Percentiles rank a stretch among this genome's conserved stretches.
phyloP scores from a whole-genome alignment of 2,329 filamentous ascomycete species.

The Cladosporium austrohemisphaericum region DNA sequence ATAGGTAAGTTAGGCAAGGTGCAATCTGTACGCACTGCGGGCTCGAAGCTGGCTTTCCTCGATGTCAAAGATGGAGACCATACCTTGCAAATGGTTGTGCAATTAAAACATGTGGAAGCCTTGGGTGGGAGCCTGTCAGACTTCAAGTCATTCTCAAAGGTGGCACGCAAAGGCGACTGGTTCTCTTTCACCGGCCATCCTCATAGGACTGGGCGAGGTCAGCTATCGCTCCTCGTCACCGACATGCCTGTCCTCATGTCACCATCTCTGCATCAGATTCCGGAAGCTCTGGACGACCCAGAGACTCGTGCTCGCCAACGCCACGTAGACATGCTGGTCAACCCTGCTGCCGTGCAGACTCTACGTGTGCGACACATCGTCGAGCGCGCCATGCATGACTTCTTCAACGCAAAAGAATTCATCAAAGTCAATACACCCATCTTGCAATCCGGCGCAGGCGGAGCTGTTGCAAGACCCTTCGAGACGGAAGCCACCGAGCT shows the following conservation, averaged over 20 bases:
- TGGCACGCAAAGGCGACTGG: slow-evolving; percentile 77
- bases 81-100: slow-evolving; percentile 66
- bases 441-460: slow-evolving; percentile 75
- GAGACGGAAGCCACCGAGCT: slow-evolving; percentile 75
- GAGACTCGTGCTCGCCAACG: slow-evolving; percentile 72
- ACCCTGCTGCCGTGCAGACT: slow-evolving; percentile 63
- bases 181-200: slow-evolving; percentile 66
- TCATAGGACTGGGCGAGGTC: slow-evolving; percentile 65
- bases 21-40: slow-evolving; percentile 64
- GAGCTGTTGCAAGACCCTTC: slow-evolving; percentile 83
- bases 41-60: slow-evolving; percentile 79
- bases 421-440: slow-evolving; percentile 90
- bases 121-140: slow-evolving; percentile 32
- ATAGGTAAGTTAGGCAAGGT: slow-evolving; percentile 60
- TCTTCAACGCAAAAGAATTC: slow-evolving; percentile 69
- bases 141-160: slow-evolving; percentile 60
- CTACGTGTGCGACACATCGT: slow-evolving; percentile 72
- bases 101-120: slow-evolving; percentile 57
- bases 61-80: slow-evolving; percentile 71
- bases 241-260: slow-evolving; percentile 68
- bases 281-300: slow-evolving; percentile 63
- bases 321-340: slow-evolving; percentile 82
- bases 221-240: slow-evolving; percentile 68
- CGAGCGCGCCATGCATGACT: slow-evolving; percentile 68
- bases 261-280: slow-evolving; percentile 76